A percentile compares a stretch with the other conserved stretches of the same genome.
Evolutionary conservation across 192 early-diverging fungal species (phyloP).

Genomic region (Cladochytrium replicatum): DNA sequence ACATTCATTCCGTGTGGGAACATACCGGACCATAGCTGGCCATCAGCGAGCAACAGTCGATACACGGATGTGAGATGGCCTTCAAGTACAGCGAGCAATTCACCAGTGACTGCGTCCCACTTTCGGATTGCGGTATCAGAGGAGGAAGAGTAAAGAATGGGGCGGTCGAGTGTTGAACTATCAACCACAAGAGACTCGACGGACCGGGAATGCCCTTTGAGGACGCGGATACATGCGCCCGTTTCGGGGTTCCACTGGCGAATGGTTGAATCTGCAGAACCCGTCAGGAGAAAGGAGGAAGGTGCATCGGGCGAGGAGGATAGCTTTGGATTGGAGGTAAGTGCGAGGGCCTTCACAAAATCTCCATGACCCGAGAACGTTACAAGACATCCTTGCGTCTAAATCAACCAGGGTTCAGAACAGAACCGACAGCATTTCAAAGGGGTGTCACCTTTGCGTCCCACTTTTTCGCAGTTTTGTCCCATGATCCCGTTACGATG

Average conservation of each 20-base stretch:
- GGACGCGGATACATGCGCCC: constrained; percentile 30
- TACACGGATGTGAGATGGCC: constrained; percentile 80
- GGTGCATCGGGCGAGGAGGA: constrained; percentile 41
- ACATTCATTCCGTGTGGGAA: neutral
- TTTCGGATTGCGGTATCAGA: constrained; percentile 56
- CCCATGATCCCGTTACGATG: constrained; percentile 88
- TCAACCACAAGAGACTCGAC: constrained; percentile 41
- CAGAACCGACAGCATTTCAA: neutral
- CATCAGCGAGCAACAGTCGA: constrained; percentile 48
- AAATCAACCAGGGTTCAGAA: neutral
- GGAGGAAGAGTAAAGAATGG: constrained; percentile 44
- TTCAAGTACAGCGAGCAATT: constrained; percentile 33
- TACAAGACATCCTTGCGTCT: constrained; percentile 52
- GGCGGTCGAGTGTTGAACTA: constrained; percentile 24
- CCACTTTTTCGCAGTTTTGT: constrained; percentile 83
- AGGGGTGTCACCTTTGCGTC: constrained; percentile 45
- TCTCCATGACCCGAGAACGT: constrained; percentile 73
- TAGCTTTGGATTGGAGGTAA: constrained; percentile 3
- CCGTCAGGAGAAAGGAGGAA: constrained; percentile 39
- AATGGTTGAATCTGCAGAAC: constrained; percentile 76
- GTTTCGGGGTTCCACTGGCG: constrained; percentile 61
- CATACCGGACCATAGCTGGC: constrained; percentile 67
- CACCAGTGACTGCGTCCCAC: constrained; percentile 45
- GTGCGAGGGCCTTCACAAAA: constrained; percentile 75
- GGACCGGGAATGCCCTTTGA: constrained; percentile 35